Evolutionary conservation across 371 early-diverging fungal species (phyloP), one percentile per base, ranked within the genome.

Genomic region (Syncephalastrum sp.): DNA sequence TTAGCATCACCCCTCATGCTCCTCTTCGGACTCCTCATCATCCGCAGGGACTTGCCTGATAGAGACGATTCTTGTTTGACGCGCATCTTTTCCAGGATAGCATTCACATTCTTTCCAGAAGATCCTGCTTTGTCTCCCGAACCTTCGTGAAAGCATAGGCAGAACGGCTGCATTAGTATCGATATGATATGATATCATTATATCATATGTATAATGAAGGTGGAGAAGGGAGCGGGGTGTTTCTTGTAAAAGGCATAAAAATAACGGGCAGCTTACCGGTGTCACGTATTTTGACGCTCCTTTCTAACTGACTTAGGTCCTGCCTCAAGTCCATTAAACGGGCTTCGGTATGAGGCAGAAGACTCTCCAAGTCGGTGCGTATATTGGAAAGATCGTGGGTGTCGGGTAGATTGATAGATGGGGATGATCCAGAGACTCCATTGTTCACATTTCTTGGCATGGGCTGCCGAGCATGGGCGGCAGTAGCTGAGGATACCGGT

Each of bases 331-430:
- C 43, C 23, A 55, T 57, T 42, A 68, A 42, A 27, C 78, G 41
- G 38, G 57, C 59, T 52, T 77, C 73, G 3, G 75, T 61, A 41
- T 61, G 56, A 1, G 74, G 65, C 19, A 72, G 50, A 7, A 77
- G 43, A 17, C 67, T 49, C 54, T 77, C 75, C 43, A 77, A 55
- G 56, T 74, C 73, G 47, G 68, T 58, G 50, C 72, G 72, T 45
- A 77, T 74, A 27, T 59, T 61, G 38, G 68, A 42, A 3, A 77
- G 63, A 38, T 77, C 78, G 15, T 54, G 60, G 8, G 69, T 53
- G 17, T 62, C 69, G 3, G 77, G 77, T 50, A 77, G 68, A 41
- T 49, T 56, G 29, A 55, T 60, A 43, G 60, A 45, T 23, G 67
- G 60, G 29, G 69, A 69, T 19, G 63, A 53, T 44, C 65, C 61